These are phyloP conservation scores for Zoysia matrella DNA, from an alignment of 202 grass and related monocot genomes.

Conservation along the genomic window DNA sequence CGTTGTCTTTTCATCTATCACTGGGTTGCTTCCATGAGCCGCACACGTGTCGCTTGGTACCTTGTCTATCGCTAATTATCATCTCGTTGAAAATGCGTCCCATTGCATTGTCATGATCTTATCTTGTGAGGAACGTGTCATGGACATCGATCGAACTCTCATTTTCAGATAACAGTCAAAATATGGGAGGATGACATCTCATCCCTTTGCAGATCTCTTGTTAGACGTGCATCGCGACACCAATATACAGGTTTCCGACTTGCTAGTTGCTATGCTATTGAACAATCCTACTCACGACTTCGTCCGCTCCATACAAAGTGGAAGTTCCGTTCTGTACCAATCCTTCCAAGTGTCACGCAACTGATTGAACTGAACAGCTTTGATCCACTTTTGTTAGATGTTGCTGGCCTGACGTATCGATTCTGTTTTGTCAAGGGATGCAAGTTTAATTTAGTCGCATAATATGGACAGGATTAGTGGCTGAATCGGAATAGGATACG, in stretches of 20 bases:
- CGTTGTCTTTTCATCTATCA: neutral
- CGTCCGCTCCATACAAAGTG: neutral
- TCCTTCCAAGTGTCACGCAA: neutral
- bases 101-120: constrained; percentile 4
- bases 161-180: constrained; percentile 17
- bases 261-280: neutral
- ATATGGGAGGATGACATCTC: constrained; percentile 26
- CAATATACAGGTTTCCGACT: neutral
- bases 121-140: constrained; percentile 22
- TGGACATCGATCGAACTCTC: neutral
- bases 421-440: neutral
- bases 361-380: neutral
- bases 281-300: neutral
- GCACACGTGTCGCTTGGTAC: constrained; percentile 7
- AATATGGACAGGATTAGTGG: neutral
- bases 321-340: neutral
- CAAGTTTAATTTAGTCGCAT: neutral
- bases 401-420: neutral
- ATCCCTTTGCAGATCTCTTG: neutral
- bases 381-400: neutral
- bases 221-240: neutral
- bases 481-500: neutral
- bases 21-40: neutral
- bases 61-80: constrained; percentile 21
- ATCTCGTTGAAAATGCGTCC: constrained; percentile 16